phyloP scores from a whole-genome alignment of 768 basidiomycete species.

The Tubosaeta sp. region DNA sequence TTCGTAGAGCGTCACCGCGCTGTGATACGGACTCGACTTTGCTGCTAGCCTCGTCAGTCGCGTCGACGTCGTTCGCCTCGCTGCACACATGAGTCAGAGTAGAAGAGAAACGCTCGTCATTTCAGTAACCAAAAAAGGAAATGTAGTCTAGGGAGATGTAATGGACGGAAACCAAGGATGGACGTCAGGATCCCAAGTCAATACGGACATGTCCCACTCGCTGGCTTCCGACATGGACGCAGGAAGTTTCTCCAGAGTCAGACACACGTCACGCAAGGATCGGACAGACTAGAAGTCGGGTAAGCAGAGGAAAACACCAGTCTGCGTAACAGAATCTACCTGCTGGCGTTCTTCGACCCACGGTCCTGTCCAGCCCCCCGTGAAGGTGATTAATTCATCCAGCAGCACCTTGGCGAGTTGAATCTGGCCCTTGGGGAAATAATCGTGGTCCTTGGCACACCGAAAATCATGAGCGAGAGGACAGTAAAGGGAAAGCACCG shows the following conservation, averaged over 20 bases:
- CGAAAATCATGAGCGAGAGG: not conserved
- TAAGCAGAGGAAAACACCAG: not conserved
- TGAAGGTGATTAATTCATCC: conserved; percentile 20
- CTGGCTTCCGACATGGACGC: conserved; percentile 27
- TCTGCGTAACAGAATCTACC: conserved; percentile 25
- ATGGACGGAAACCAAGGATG: conserved; percentile 53
- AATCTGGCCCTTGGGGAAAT: conserved; percentile 40
- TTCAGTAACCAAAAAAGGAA: not conserved
- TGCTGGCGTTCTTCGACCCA: conserved; percentile 47
- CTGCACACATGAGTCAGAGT: conserved; percentile 16
- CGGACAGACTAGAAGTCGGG: conserved; percentile 37
- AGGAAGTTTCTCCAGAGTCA: conserved; percentile 37
- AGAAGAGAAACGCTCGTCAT: too few species aligned
- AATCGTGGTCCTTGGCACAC: conserved; percentile 33
- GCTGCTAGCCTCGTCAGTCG: conserved; percentile 33
- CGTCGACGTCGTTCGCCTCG: conserved; percentile 25
- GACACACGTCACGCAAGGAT: conserved; percentile 34
- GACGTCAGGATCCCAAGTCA: conserved; percentile 45
- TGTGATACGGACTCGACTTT: conserved; percentile 42
- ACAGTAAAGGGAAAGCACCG: not conserved
- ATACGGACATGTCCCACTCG: conserved; percentile 35
- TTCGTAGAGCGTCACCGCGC: conserved; percentile 40
- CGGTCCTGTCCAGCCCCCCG: conserved; percentile 40
- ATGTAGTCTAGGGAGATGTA: not conserved
- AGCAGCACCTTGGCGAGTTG: conserved; percentile 43